phyloP scores from a whole-genome alignment of 345 rosid species.

The Citrus trifoliata region DNA sequence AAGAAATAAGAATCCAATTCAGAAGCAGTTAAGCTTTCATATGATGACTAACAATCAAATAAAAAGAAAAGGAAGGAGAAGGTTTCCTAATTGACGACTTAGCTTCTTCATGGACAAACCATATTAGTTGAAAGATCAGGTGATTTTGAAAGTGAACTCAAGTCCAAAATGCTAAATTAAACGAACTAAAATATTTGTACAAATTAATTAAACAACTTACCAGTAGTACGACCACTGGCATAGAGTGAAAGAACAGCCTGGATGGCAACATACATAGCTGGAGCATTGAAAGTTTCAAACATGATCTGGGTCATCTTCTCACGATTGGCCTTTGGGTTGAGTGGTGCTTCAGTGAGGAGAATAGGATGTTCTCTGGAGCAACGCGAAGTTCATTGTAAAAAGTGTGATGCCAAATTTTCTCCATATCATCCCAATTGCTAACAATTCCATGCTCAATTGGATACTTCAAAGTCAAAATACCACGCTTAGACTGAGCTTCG shows the following conservation, averaged over 20 bases:
- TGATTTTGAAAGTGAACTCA: neutral
- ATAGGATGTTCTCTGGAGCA: slow-evolving; percentile 80
- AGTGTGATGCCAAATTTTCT: slow-evolving; percentile 64
- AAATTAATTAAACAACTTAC: slow-evolving; percentile 24
- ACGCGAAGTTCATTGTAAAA: slow-evolving; percentile 80
- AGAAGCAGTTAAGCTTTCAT: neutral
- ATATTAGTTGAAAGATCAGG: neutral
- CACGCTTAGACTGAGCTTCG: slow-evolving; percentile 78
- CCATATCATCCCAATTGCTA: slow-evolving; percentile 80
- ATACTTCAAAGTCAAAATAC: slow-evolving; percentile 67
- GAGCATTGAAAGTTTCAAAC: slow-evolving; percentile 73
- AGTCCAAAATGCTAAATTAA: neutral
- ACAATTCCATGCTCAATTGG: slow-evolving; percentile 85
- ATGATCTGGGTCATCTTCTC: slow-evolving; percentile 81
- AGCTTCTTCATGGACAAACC: neutral
- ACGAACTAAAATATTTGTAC: neutral
- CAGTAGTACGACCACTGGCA: slow-evolving; percentile 61
- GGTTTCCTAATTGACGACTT: neutral
- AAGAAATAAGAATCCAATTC: neutral
- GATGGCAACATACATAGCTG: slow-evolving; percentile 77
- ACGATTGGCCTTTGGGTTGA: slow-evolving; percentile 75
- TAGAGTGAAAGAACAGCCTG: slow-evolving; percentile 71
- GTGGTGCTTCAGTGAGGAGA: slow-evolving; percentile 81
- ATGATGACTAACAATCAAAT: neutral
- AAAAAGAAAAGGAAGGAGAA: neutral